Evolutionary conservation across 2,329 filamentous ascomycete species (phyloP).

Genomic region (Penicillium decumbens): DNA sequence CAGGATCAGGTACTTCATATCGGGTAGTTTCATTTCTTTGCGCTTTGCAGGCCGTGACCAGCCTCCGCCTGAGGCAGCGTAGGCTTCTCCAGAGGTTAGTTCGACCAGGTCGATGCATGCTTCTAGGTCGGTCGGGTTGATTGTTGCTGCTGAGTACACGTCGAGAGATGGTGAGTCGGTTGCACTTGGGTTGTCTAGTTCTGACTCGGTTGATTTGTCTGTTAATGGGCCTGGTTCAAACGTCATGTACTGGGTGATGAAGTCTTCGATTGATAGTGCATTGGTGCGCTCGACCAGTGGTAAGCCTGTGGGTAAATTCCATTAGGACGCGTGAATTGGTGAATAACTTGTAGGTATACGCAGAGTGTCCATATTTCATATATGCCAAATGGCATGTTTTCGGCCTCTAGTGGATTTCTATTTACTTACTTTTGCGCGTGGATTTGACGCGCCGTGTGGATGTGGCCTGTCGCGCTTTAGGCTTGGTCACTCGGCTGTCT

Average conservation of each 20-base stretch:
- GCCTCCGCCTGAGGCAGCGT: conserved; percentile 49
- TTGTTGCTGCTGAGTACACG: conserved; percentile 34
- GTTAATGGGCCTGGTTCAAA: neutral
- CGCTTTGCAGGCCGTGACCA: conserved; percentile 54
- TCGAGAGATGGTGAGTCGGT: conserved; percentile 19
- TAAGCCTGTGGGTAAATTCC: conserved; percentile 7
- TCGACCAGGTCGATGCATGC: conserved; percentile 53
- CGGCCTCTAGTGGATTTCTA: neutral
- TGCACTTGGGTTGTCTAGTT: conserved; percentile 1
- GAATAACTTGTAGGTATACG: neutral
- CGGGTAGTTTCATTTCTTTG: conserved; percentile 54
- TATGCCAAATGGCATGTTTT: neutral
- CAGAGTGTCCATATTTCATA: too few relatives aligned
- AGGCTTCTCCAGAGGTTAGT: conserved; percentile 51
- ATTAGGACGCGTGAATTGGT: conserved; percentile 15
- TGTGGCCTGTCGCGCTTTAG: conserved; percentile 10
- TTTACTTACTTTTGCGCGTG: conserved; percentile 12
- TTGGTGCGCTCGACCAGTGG: conserved; percentile 44
- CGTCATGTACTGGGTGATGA: conserved; percentile 34
- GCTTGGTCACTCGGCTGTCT: conserved; percentile 25
- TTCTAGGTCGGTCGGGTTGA: conserved; percentile 42
- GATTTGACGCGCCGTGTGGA: conserved; percentile 15
- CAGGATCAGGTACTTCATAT: conserved; percentile 57
- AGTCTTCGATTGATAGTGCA: conserved; percentile 36
- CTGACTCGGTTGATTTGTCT: neutral